Evolutionary conservation across 2,329 filamentous ascomycete genomes (phyloP), one percentile per base, ranked within the genome.

Genomic region (Apiospora hydei): DNA sequence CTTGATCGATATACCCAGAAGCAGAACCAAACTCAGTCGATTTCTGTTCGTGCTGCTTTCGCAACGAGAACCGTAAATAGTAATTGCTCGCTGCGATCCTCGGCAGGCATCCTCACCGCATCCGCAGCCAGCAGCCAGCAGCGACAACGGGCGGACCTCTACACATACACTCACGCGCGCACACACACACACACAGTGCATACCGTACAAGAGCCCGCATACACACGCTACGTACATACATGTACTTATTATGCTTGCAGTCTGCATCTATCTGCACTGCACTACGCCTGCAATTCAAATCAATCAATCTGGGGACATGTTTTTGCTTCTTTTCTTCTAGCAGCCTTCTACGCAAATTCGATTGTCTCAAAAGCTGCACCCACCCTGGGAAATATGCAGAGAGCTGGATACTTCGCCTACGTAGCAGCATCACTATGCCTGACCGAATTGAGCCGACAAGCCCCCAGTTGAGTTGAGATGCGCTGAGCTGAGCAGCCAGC

Each of bases 311-410:
- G 24, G 18, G 24, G 13, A 2, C 14, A 18, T 8, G 2, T 34
- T 38, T 64, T 64, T 64, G 57, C 57, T 64, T 64, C 18, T 64
- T 64, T 64, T n/a, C 30, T 64, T 64, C 57, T 64, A 41, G 34
- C 57, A 64, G 21, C 34, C 57, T 41, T 64, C 57, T n/a, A 64
- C 21, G 18, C 8, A 61, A 61, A 61, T n/a, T 61, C 30, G 53
- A 21, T 38, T 61, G 53, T 61, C 53, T 61, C 30, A n/a, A 61
- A 18, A 21, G 53, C 18, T 49, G 53, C 57, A 41, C 34, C 30
- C 53, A 38, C 16, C 7, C 26, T n/a, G n/a, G 46, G 46, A 21
- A 21, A 18, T n/a, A 49, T 49, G n/a, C 11, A 51, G 49, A 51
- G 14, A 49, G 18, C 21, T n/a, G 21, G 21, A n/a, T n/a, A 49